Base-by-base conservation (phyloP, 345 rosid species). In the Trapa bicornis region DNA sequence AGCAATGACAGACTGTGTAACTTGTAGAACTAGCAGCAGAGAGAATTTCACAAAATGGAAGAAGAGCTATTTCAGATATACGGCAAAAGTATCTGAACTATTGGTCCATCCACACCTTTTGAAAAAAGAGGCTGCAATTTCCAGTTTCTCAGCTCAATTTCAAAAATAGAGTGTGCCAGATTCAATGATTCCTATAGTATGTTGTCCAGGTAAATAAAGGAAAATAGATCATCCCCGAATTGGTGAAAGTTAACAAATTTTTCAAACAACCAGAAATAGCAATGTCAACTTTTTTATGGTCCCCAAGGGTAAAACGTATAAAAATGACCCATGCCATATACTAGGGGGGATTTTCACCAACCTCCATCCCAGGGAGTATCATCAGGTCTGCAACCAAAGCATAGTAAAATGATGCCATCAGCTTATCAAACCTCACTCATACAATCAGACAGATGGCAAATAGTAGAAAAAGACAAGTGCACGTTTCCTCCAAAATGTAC, bases 321-420 rank as follows among this genome's bases (percentile, higher is more conserved):
- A 11, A 41, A n/a, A 22, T 41, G 42, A 4, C n/a, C 67, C 13
- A 37, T 6, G 33, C 45, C 41, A 62, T 5, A 12, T 35, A 6
- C 29, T 33, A 64, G 48, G 35, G 7, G 33, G 47, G 9, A 42
- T 16, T 16, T n/a, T 64, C 48, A 64, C 67, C 39, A 29, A 64
- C 67, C 67, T 64, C 67, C 67, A 64, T 64, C 91, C 85, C 85
- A 82, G n/a, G 85, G 84, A 6, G 87, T 84, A 69, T 84, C 91
- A 78, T 86, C 85, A 52, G 85, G 88, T 75, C 91, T 84, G 69
- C 76, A 68, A 65, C 61, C 39, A 36, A 67, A 35, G 15, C 63
- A 14, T 12, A 37, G 12, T 38, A 42, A 22, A 38, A 0, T 39
- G 56, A 12, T 17, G 4, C 14, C 22, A 54, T 39, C 33, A 57